Percentiles rank a stretch among this genome's conserved stretches.
These are phyloP conservation scores for Parietaria judaica DNA, from an alignment of 306 rosid species.

Conservation along the genomic window DNA sequence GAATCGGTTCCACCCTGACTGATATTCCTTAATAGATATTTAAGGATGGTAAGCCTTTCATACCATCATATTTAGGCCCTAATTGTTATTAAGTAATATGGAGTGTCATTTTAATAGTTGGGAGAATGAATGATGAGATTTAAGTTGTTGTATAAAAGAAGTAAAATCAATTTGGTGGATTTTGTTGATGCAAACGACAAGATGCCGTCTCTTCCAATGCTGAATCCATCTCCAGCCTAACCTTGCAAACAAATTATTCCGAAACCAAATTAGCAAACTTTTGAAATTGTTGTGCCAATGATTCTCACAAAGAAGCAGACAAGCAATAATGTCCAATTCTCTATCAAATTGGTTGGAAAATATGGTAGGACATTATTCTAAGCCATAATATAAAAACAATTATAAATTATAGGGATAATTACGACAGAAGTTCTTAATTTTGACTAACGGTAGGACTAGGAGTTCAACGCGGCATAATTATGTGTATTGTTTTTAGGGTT, in stretches of 20 bases:
- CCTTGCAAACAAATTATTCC: conserved; percentile 9
- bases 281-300: not conserved
- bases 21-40: too few relatives aligned
- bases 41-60: too few relatives aligned
- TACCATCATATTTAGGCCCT: too few relatives aligned
- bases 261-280: conserved; percentile 1
- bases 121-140: not conserved
- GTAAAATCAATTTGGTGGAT: not conserved
- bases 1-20: too few relatives aligned
- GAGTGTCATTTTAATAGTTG: not conserved
- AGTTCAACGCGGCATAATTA: too few relatives aligned
- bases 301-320: conserved; percentile 3
- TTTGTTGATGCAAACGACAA: not conserved
- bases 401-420: not conserved
- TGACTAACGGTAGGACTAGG: too few relatives aligned
- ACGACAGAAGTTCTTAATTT: too few relatives aligned
- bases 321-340: not conserved
- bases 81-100: too few relatives aligned
- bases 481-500: too few relatives aligned
- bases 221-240: not conserved
- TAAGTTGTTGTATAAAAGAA: not conserved
- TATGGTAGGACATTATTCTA: too few relatives aligned
- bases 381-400: not conserved
- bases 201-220: not conserved
- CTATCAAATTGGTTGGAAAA: not conserved